phyloP scores from a whole-genome alignment of 345 rosid species.

The Brassica cretica region DNA sequence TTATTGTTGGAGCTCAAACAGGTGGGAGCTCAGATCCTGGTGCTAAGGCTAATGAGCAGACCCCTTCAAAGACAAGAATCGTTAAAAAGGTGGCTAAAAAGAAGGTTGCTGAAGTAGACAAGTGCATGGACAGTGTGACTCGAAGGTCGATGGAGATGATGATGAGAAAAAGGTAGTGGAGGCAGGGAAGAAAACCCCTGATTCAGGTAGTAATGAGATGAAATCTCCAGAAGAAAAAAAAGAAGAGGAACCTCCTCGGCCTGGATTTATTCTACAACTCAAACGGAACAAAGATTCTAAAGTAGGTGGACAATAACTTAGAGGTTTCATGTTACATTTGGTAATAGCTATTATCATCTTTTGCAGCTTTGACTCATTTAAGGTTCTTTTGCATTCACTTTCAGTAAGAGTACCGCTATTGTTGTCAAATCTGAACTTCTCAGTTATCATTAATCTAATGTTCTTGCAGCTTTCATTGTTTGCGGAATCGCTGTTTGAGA shows the following conservation, averaged over 20 bases:
- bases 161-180: slow-evolving; percentile 39
- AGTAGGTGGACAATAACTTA: slow-evolving; percentile 46
- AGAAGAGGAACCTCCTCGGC: slow-evolving; percentile 67
- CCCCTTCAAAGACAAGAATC: slow-evolving; percentile 60
- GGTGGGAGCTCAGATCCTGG: slow-evolving; percentile 45
- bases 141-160: neutral
- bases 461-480: slow-evolving; percentile 80
- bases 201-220: slow-evolving; percentile 39
- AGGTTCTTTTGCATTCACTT: slow-evolving; percentile 51
- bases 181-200: slow-evolving; percentile 40
- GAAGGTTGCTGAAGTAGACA: slow-evolving; percentile 53
- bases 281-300: slow-evolving; percentile 63
- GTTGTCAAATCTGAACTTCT: slow-evolving; percentile 13
- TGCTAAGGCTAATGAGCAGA: slow-evolving; percentile 43
- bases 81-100: slow-evolving; percentile 76
- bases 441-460: slow-evolving; percentile 4
- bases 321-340: neutral
- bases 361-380: slow-evolving; percentile 3
- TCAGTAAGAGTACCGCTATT: slow-evolving; percentile 28
- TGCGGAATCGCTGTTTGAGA: slow-evolving; percentile 86
- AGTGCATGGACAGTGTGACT: slow-evolving; percentile 35
- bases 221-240: slow-evolving; percentile 47
- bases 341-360: slow-evolving; percentile 5
- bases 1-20: slow-evolving; percentile 47
- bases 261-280: slow-evolving; percentile 77